Evolutionary conservation across 164 flowering plant species (phyloP).

Genomic region (Umbilicus rupestris): DNA sequence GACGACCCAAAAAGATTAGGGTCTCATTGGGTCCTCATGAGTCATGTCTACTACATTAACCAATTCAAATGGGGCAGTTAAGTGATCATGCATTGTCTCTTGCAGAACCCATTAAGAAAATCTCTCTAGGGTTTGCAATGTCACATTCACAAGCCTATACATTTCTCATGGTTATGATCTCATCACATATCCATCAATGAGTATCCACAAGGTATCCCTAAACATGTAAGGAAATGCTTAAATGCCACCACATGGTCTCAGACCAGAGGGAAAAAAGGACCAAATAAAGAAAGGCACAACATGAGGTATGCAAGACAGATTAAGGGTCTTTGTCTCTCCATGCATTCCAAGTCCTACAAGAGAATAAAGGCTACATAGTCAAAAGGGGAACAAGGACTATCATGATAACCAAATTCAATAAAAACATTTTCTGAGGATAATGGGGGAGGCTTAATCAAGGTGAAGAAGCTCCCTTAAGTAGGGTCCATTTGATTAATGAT

Average conservation of each 20-base stretch:
- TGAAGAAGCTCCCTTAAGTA: constrained; percentile 1
- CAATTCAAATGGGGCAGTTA: constrained; percentile 2
- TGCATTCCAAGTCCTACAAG: background rate
- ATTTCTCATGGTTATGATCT: background rate
- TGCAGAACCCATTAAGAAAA: background rate
- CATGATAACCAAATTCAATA: background rate
- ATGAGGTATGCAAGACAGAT: constrained; percentile 1
- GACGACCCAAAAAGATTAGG: background rate
- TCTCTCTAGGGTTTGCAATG: background rate
- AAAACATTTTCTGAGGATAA: background rate
- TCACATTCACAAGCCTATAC: background rate
- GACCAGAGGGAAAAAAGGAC: background rate
- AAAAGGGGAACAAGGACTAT: background rate
- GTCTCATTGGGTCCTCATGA: background rate
- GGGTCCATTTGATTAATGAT: background rate
- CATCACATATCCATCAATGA: background rate
- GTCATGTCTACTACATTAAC: background rate
- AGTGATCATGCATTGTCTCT: background rate
- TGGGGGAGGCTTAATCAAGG: constrained; percentile 1
- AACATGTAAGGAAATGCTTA: background rate
- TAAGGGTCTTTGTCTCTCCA: constrained; percentile 1
- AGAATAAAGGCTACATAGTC: constrained; percentile 1
- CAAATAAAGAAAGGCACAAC: constrained; percentile 2
- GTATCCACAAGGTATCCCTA: background rate
- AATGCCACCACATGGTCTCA: constrained; percentile 5